Percentiles rank a stretch among this genome's conserved stretches.
These are phyloP conservation scores for Flaveria sonorensis DNA, from an alignment of 129 eudicot species.

Conservation along the genomic window DNA sequence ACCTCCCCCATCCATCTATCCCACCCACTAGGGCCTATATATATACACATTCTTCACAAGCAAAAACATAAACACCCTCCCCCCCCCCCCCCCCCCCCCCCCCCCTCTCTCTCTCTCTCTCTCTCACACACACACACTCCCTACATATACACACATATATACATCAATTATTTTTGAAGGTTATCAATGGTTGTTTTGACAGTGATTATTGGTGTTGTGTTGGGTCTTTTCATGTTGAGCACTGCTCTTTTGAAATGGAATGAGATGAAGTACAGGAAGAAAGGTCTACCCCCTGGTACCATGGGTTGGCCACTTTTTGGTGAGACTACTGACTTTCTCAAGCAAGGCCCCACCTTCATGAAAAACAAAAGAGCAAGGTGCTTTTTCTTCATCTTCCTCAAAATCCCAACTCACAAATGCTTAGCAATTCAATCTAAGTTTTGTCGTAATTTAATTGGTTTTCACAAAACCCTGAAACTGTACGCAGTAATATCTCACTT, in stretches of 20 bases:
- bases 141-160: background rate
- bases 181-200: slow-evolving; percentile 66
- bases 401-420: slow-evolving; percentile 25
- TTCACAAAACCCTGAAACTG: background rate
- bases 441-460: slow-evolving; percentile 10
- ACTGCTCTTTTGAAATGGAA: slow-evolving; percentile 86
- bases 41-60: slow-evolving; percentile 40
- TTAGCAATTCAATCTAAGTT: background rate
- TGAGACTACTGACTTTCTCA: slow-evolving; percentile 94
- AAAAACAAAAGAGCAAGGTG: slow-evolving; percentile 97
- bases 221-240: slow-evolving; percentile 63
- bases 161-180: slow-evolving; percentile 29
- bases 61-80: slow-evolving; percentile 39
- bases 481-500: too few relatives aligned
- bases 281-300: slow-evolving; percentile 96
- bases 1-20: slow-evolving; percentile 39
- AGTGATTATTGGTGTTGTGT: slow-evolving; percentile 51
- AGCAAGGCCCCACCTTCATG: slow-evolving; percentile 94
- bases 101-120: slow-evolving; percentile 10
- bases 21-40: slow-evolving; percentile 51
- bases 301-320: slow-evolving; percentile 99
- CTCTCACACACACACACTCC: background rate
- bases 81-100: too few relatives aligned
- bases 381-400: slow-evolving; percentile 12
- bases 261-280: slow-evolving; percentile 77